These are phyloP conservation scores for Heterobasidion parviporum DNA, from an alignment of 1,284 basidiomycete genomes.

Conservation along the genomic window DNA sequence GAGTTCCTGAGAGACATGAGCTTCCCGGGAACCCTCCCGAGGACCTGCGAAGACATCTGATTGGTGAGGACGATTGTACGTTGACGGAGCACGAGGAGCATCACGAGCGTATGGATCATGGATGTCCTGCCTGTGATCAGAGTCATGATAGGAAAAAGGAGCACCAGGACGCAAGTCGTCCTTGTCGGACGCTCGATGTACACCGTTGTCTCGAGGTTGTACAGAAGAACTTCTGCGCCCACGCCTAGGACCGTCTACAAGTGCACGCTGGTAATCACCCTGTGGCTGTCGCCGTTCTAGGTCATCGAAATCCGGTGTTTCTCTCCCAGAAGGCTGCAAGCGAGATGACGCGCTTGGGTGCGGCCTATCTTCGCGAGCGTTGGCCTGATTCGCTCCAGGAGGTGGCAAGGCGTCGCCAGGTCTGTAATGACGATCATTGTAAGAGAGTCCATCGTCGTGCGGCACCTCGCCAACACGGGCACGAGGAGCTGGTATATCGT, in stretches of 20 bases:
- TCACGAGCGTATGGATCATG: slow-evolving; percentile 7
- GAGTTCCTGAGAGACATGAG: slow-evolving; percentile 11
- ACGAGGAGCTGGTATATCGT: background rate
- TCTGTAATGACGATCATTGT: slow-evolving; percentile 59
- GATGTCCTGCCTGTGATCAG: background rate
- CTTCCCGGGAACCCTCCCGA: slow-evolving; percentile 2
- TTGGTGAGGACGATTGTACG: slow-evolving; percentile 3
- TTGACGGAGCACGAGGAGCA: background rate
- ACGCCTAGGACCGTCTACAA: background rate
- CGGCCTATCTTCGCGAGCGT: slow-evolving; percentile 12
- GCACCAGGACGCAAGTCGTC: slow-evolving; percentile 3
- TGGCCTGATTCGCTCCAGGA: slow-evolving; percentile 3
- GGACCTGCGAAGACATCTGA: background rate
- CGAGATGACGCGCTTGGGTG: slow-evolving; percentile 3
- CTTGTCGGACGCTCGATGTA: slow-evolving; percentile 7
- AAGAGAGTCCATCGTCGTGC: slow-evolving; percentile 27
- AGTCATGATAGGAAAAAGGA: background rate
- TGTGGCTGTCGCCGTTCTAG: background rate
- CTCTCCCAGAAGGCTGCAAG: slow-evolving; percentile 4
- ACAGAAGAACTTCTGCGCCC: background rate
- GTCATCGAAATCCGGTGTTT: background rate
- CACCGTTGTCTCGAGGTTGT: slow-evolving; percentile 5
- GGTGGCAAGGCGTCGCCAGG: slow-evolving; percentile 24
- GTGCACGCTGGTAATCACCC: background rate
- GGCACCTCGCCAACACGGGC: background rate